Base-by-base conservation (phyloP, 1,139 yeast genomes). In the Wickerhamomyces sp. region DNA sequence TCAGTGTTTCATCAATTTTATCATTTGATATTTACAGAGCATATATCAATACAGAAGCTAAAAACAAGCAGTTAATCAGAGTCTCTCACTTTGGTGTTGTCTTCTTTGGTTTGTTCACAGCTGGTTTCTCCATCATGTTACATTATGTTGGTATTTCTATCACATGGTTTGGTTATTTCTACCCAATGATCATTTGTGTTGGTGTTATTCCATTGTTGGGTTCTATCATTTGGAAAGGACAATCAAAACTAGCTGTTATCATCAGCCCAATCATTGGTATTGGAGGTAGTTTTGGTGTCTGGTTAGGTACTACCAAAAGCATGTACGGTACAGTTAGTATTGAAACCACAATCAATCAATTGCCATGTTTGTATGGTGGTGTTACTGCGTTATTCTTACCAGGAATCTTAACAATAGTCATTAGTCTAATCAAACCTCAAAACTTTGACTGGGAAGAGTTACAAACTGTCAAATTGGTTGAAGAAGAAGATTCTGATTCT, bases 11-110 rank as follows among this genome's bases (percentile, higher is more conserved):
- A 6, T 69, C 78, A 11, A 68, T 75, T 40, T 64, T 68, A 54
- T 69, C 78, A 37, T 75, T 72, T 55, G 80, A 75, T 61, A 65
- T 75, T 46, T 75, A 69, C 65, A 66, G 78, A 58, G 63, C 70
- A 31, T 75, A 75, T 56, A 54, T 75, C 44, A 67, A 73, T 46
- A 79, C 79, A 14, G 60, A 67, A 27, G 79, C 79, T 35, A 58
- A 65, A 26, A 78, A 78, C 47, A 73, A 72, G 56, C 64, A 64
- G 52, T 65, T 75, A 55, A 73, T 74, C 40, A 63, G 65, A 45
- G 62, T 73, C 46, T 72, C 79, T 4, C 80, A 75, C 52, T 43
- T 64, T 15, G 59, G 75, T 4, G 79, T 75, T 40, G 54, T 70
- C 29, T 63, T 62, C 4, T 75, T 68, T 56, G 78, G 77, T 29